Evolutionary conservation across 2,329 filamentous ascomycete genomes (phyloP).

Genomic region (Ceratocystis lukuohia): DNA sequence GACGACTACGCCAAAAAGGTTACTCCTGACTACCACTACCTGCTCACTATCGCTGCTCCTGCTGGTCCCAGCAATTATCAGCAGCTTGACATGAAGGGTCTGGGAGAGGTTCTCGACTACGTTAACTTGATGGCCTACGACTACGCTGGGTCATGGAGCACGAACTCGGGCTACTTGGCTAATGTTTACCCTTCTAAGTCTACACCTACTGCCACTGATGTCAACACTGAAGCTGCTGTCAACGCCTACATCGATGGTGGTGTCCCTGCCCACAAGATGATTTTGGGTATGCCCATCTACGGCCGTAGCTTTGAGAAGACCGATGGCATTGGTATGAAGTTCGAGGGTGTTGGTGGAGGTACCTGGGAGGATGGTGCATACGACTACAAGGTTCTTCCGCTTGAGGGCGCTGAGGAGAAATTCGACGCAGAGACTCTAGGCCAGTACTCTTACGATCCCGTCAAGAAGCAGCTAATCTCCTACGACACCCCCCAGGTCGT

Average conservation of each 20-base stretch:
- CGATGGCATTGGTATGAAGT: conserved; percentile 51
- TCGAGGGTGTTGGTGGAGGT: conserved; percentile 48
- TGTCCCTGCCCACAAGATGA: conserved; percentile 51
- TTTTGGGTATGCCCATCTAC: conserved; percentile 70
- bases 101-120: conserved; percentile 38
- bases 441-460: conserved; percentile 56
- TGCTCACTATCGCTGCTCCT: conserved; percentile 40
- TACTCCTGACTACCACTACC: conserved; percentile 37
- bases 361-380: conserved; percentile 63
- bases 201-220: conserved; percentile 51
- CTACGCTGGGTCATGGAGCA: conserved; percentile 56
- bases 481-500: conserved; percentile 55
- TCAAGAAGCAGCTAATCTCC: conserved; percentile 49
- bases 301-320: conserved; percentile 53
- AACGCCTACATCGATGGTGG: conserved; percentile 50
- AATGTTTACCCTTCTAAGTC: conserved; percentile 49
- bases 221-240: conserved; percentile 53
- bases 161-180: conserved; percentile 51
- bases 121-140: conserved; percentile 62
- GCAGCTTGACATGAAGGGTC: conserved; percentile 33
- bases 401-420: conserved; percentile 41
- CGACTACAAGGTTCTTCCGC: conserved; percentile 69
- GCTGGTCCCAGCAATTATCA: conserved; percentile 37
- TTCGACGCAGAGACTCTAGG: conserved; percentile 47
- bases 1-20: conserved; percentile 35